Base-by-base conservation (phyloP, 192 early-diverging fungal species). In the Coemansia sp. region DNA sequence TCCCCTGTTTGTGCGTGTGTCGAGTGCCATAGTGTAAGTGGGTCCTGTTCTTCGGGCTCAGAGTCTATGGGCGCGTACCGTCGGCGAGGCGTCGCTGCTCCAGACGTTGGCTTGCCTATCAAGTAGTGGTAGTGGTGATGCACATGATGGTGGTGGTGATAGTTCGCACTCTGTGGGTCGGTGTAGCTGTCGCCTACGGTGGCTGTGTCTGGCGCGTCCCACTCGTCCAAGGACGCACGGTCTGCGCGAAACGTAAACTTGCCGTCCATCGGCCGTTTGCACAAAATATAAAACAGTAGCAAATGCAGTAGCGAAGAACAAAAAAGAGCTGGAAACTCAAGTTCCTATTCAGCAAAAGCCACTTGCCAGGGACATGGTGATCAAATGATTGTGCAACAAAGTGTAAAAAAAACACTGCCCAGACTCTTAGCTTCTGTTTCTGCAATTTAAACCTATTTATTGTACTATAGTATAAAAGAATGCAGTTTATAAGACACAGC, bases 1-100 rank as follows among this genome's bases (percentile, higher is more conserved):
- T 34, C 23, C 4, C 28, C 38, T 20, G 53, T 21, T 46, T 36
- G 23, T 8, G 54, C 28, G 55, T 49, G 54, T 10, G 64, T 50
- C 57, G 64, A 67, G 60, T 69, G 64, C 74, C 74, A 76, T 12
- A 63, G 50, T 1, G 75, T 71, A 17, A 71, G 51, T 23, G 75
- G 75, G 20, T 71, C 65, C 21, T 54, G 75, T n/a, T 71, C 65
- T 17, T 54, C 38, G 37, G 6, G 5, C 51, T 31, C 25, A 12
- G 42, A 19, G 19, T 20, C 36, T 21, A 36, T 20, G 22, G 17
- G 17, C 17, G 38, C 62, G 20, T 64, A 48, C 22, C 57, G 69
- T 22, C 63, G 61, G 25, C 69, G 62, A 1, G 49, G 55, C 31
- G 59, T 52, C 14, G 52, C 52, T 12, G 50, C 50, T 21, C 21